A percentile compares a stretch with the other conserved stretches of the same genome.
These are phyloP conservation scores for Rhynchosporium agropyri DNA, from an alignment of 2,329 filamentous ascomycete species.

Conservation along the genomic window DNA sequence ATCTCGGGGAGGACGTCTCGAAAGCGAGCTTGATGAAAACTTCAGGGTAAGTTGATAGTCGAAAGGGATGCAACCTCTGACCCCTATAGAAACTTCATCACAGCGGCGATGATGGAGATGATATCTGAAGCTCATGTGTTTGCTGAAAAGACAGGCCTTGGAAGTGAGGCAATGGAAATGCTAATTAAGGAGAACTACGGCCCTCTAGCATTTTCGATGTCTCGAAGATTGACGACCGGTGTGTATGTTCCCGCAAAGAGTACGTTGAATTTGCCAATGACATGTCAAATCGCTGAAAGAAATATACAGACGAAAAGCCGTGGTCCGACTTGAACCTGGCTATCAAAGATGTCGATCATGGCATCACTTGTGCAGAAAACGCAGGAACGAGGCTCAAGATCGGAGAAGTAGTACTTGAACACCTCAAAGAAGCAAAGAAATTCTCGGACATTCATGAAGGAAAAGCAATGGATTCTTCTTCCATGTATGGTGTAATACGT, in stretches of 20 bases:
- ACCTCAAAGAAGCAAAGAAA: constrained; percentile 48
- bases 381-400: constrained; percentile 46
- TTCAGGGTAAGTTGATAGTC: constrained; percentile 36
- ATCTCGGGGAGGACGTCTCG: constrained; percentile 47
- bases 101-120: constrained; percentile 49
- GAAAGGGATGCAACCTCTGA: neutral
- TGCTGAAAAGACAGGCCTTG: constrained; percentile 49
- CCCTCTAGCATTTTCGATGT: constrained; percentile 46
- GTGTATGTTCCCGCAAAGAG: constrained; percentile 46
- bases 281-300: constrained; percentile 4
- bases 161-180: constrained; percentile 46
- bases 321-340: constrained; percentile 54
- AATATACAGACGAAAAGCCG: constrained; percentile 41
- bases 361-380: constrained; percentile 48
- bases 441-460: constrained; percentile 43
- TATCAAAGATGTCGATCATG: constrained; percentile 56
- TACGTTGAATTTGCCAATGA: neutral
- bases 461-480: constrained; percentile 51
- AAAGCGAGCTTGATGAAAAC: constrained; percentile 50
- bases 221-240: constrained; percentile 48
- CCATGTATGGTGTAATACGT: constrained; percentile 53
- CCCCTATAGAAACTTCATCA: constrained; percentile 42
- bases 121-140: constrained; percentile 51
- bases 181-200: constrained; percentile 48
- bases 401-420: constrained; percentile 48